Conservation (phyloP, 352 stramenopile genomes). For the Pythium aquatile region DNA sequence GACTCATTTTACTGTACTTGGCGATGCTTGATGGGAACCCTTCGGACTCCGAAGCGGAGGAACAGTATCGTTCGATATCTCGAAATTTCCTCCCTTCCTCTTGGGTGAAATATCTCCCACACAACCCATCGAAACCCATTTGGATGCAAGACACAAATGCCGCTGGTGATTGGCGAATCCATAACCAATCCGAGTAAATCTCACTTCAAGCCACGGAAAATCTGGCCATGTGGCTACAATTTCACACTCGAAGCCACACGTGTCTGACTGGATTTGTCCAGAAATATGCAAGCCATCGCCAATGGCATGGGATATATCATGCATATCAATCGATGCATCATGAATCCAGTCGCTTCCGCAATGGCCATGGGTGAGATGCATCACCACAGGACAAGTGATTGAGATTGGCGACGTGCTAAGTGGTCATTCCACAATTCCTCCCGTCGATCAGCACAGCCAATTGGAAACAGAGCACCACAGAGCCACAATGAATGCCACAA, state of each 20-base stretch:
- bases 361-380: neutral
- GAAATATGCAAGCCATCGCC: neutral
- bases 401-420: neutral
- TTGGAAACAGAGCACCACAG: neutral
- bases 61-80: no score
- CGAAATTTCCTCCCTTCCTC: neutral
- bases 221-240: neutral
- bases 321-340: neutral
- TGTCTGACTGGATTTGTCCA: neutral
- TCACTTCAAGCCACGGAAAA: neutral
- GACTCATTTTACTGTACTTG: no score
- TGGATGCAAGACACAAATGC: neutral
- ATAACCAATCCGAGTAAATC: slow-evolving; percentile 1
- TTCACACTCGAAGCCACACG: neutral
- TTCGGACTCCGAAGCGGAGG: no score
- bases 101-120: neutral
- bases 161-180: neutral
- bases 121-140: neutral
- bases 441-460: neutral
- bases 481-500: slow-evolving; percentile 1
- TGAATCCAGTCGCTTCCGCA: neutral
- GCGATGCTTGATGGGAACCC: no score
- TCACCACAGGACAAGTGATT: no score
- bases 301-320: neutral
- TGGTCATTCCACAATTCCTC: neutral